Evolutionary conservation across 75 land plant species (phyloP).

Genomic region (Selaginella moellendorffii): DNA sequence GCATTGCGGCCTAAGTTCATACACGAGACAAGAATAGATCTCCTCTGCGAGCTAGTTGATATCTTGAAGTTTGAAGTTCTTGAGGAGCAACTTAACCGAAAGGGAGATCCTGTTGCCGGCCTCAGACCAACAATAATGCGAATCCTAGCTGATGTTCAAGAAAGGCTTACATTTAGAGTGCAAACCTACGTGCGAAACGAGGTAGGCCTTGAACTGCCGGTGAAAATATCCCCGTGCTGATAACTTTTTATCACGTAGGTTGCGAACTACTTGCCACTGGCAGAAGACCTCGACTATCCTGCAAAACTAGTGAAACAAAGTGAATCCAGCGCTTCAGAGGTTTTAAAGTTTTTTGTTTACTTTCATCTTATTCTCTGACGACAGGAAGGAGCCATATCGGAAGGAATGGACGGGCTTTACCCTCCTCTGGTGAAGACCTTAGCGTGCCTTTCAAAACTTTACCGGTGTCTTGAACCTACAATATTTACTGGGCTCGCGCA

Average conservation of each 20-base stretch:
- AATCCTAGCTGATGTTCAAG: constrained; percentile 88
- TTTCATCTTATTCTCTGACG: neutral
- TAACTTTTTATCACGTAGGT: constrained; percentile 38
- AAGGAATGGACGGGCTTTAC: constrained; percentile 46
- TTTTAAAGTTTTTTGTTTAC: neutral
- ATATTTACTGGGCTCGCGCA: constrained; percentile 97
- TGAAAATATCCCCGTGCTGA: too few species aligned
- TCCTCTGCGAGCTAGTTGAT: constrained; percentile 92
- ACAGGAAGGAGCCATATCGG: neutral
- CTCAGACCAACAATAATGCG: constrained; percentile 71
- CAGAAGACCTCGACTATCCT: constrained; percentile 88
- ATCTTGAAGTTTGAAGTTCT: constrained; percentile 86
- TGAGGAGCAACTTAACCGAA: constrained; percentile 69
- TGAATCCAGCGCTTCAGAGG: constrained; percentile 17
- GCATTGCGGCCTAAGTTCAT: constrained; percentile 83
- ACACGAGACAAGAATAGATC: constrained; percentile 83
- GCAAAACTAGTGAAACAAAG: constrained; percentile 57
- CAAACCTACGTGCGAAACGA: constrained; percentile 88
- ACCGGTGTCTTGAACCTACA: constrained; percentile 69
- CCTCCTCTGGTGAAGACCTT: constrained; percentile 87
- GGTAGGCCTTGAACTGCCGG: too few species aligned
- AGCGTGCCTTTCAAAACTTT: constrained; percentile 73
- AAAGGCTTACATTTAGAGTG: constrained; percentile 87
- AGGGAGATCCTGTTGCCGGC: constrained; percentile 77
- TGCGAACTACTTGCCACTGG: constrained; percentile 72